These are phyloP conservation scores for Talaromyces thailandensis DNA, from an alignment of 495 filamentous ascomycete species.

Conservation along the genomic window DNA sequence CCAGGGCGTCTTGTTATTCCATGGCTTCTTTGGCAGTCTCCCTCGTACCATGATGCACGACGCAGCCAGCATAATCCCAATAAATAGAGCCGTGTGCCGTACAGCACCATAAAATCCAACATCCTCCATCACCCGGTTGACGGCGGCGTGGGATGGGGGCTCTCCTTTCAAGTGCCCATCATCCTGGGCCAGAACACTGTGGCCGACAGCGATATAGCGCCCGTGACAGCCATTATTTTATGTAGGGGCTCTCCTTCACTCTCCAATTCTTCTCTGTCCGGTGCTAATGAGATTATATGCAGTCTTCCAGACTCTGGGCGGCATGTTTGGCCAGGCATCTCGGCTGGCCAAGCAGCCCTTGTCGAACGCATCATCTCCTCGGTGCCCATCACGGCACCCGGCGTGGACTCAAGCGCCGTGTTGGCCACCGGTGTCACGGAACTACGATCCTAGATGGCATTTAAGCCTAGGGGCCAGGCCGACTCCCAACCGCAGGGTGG, in stretches of 20 bases:
- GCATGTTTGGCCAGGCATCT: slow-evolving; percentile 31
- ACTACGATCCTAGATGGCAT: too few relatives aligned
- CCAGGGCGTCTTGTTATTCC: slow-evolving; percentile 17
- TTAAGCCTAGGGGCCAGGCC: too few relatives aligned
- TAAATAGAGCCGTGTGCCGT: slow-evolving; percentile 21
- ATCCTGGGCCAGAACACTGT: slow-evolving; percentile 55
- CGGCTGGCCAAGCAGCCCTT: slow-evolving; percentile 34
- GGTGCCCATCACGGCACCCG: slow-evolving; percentile 23
- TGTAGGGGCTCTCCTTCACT: slow-evolving; percentile 23
- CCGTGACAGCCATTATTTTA: slow-evolving; percentile 46
- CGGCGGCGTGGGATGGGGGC: slow-evolving; percentile 18
- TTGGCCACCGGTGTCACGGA: slow-evolving; percentile 37
- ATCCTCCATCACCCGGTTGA: slow-evolving; percentile 12
- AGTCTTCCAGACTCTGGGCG: slow-evolving; percentile 14
- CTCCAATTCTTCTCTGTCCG: slow-evolving; percentile 21
- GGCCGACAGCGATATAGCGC: slow-evolving; percentile 42
- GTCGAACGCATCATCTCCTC: slow-evolving; percentile 21
- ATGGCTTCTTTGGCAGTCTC: slow-evolving; percentile 19
- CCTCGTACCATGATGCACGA: slow-evolving; percentile 14
- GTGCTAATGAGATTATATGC: too few relatives aligned
- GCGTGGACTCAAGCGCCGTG: slow-evolving; percentile 26
- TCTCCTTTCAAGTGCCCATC: neutral
- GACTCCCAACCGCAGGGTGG: too few relatives aligned
- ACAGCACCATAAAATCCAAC: slow-evolving; percentile 17
- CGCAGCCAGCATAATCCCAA: slow-evolving; percentile 16